Evolutionary conservation across 176 grass and related monocot genomes (phyloP).

Genomic region (Pontederia crassipes): DNA sequence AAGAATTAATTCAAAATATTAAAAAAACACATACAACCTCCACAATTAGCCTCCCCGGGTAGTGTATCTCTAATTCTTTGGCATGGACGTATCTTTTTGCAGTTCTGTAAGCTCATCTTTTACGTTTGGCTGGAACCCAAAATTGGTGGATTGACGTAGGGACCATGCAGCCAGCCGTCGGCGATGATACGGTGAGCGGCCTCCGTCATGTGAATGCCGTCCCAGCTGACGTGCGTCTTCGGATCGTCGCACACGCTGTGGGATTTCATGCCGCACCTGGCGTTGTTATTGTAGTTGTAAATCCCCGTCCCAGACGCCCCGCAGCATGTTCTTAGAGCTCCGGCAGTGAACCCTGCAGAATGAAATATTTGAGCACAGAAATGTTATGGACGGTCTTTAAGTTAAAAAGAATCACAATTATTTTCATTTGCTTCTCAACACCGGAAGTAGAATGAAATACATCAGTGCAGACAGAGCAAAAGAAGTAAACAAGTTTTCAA

Average conservation of each 20-base stretch:
- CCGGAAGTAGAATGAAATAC: too few relatives aligned
- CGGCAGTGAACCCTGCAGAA: not conserved
- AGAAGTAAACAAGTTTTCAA: too few relatives aligned
- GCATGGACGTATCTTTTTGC: too few relatives aligned
- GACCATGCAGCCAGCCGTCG: constrained; percentile 63
- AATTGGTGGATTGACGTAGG: constrained; percentile 45
- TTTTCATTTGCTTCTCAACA: too few relatives aligned
- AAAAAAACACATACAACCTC: too few relatives aligned
- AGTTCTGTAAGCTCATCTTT: not conserved
- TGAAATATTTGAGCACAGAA: not conserved
- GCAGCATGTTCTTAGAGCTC: constrained; percentile 52
- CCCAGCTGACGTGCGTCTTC: constrained; percentile 80
- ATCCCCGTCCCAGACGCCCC: constrained; percentile 34
- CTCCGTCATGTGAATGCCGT: constrained; percentile 84
- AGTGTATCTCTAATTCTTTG: too few relatives aligned
- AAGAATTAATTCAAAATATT: too few relatives aligned
- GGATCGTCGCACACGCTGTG: constrained; percentile 44
- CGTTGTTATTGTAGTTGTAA: constrained; percentile 86
- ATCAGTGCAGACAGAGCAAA: too few relatives aligned
- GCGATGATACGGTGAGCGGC: constrained; percentile 64
- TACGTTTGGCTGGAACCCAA: not conserved
- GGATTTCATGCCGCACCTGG: constrained; percentile 58
- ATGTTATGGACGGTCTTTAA: too few relatives aligned
- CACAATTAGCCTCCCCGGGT: too few relatives aligned
- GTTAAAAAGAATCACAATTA: too few relatives aligned